Conservation (phyloP, 176 grass and related monocot species). For the Cenchrus americanus region DNA sequence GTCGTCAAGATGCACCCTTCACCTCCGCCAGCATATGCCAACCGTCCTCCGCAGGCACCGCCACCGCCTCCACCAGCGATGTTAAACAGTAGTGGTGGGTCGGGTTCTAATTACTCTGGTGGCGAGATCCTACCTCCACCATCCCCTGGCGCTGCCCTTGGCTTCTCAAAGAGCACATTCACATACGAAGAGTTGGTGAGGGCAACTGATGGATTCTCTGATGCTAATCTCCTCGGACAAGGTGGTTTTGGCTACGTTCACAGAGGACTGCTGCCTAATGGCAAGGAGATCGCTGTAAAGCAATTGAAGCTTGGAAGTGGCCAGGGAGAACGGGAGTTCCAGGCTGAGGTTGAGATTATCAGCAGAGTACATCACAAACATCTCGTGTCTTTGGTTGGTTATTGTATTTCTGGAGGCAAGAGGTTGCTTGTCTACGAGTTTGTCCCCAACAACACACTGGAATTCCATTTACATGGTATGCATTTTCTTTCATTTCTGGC, state of each 20-base stretch:
- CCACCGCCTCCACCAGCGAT: conserved; percentile 51
- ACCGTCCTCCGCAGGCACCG: conserved; percentile 52
- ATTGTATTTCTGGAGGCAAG: conserved; percentile 74
- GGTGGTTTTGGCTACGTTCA: conserved; percentile 91
- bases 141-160: conserved; percentile 59
- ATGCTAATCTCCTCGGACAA: conserved; percentile 86
- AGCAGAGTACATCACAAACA: conserved; percentile 82
- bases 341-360: conserved; percentile 85
- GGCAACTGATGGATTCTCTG: conserved; percentile 76
- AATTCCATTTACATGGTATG: conserved; percentile 90
- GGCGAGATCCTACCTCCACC: conserved; percentile 65
- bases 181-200: conserved; percentile 70
- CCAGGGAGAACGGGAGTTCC: conserved; percentile 84
- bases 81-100: conserved; percentile 66
- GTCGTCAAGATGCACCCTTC: conserved; percentile 65
- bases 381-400: conserved; percentile 78
- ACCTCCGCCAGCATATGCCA: conserved; percentile 64
- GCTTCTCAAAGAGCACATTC: conserved; percentile 84
- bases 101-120: conserved; percentile 73
- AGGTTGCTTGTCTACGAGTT: conserved; percentile 87
- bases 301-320: conserved; percentile 77
- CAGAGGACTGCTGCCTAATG: conserved; percentile 68
- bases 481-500: not conserved
- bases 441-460: conserved; percentile 78
- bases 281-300: conserved; percentile 83